Evolutionary conservation across 1,139 yeast species (phyloP).

Genomic region (Candida sojae): DNA sequence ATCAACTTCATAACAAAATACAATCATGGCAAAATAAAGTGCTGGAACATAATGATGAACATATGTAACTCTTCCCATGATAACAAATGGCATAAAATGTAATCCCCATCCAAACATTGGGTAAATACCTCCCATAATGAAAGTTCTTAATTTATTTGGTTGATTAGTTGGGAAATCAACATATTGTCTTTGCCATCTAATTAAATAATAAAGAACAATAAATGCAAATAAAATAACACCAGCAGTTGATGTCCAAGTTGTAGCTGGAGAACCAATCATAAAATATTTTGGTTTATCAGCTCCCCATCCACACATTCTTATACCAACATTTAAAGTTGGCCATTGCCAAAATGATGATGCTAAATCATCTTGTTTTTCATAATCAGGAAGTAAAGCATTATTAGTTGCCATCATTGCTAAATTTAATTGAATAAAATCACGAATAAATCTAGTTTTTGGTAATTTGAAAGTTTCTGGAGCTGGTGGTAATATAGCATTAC

Average conservation of each 20-base stretch:
- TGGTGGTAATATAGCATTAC: slow-evolving; percentile 70
- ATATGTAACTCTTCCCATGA: slow-evolving; percentile 97
- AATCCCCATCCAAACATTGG: slow-evolving; percentile 94
- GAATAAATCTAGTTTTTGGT: slow-evolving; percentile 81
- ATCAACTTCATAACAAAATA: slow-evolving; percentile 76
- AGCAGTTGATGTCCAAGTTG: slow-evolving; percentile 87
- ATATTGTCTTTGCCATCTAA: slow-evolving; percentile 94
- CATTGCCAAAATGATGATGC: slow-evolving; percentile 98
- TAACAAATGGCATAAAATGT: slow-evolving; percentile 85
- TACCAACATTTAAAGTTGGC: slow-evolving; percentile 92
- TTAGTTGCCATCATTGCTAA: slow-evolving; percentile 99
- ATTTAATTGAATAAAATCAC: slow-evolving; percentile 89
- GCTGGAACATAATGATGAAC: slow-evolving; percentile 98
- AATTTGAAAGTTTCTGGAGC: slow-evolving; percentile 72
- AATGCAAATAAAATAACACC: slow-evolving; percentile 65
- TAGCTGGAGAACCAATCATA: slow-evolving; percentile 90
- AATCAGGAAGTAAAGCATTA: slow-evolving; percentile 92
- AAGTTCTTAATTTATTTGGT: slow-evolving; percentile 32
- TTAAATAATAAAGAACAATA: slow-evolving; percentile 55
- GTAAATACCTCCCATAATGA: slow-evolving; percentile 82
- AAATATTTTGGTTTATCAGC: slow-evolving; percentile 78
- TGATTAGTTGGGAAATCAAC: slow-evolving; percentile 57
- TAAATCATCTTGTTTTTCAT: slow-evolving; percentile 86
- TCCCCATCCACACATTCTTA: slow-evolving; percentile 96
- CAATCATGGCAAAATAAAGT: slow-evolving; percentile 87